A percentile compares a stretch with the other conserved stretches of the same genome.
These are phyloP conservation scores for Brassica hybrid DNA, from an alignment of 441 rosid genomes.

Conservation along the genomic window DNA sequence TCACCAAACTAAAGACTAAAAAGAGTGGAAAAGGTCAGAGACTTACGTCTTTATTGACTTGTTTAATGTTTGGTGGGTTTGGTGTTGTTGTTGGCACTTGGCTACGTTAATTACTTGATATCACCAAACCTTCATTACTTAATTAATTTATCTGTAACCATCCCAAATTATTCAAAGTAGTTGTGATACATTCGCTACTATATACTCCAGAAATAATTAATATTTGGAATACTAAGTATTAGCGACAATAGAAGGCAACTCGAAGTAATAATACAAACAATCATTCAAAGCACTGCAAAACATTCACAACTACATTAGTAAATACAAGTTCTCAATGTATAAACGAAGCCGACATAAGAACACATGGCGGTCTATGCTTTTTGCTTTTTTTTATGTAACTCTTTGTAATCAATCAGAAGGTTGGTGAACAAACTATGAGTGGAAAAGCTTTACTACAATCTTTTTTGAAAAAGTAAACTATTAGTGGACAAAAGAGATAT, in stretches of 20 bases:
- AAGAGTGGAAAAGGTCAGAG: constrained; percentile 39
- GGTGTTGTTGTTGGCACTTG: constrained; percentile 46
- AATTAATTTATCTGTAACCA: constrained; percentile 13
- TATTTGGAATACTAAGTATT: not conserved
- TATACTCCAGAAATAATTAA: constrained; percentile 7
- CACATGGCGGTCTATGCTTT: constrained; percentile 6
- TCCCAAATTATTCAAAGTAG: constrained; percentile 3
- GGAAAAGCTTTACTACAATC: constrained; percentile 21
- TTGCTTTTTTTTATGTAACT: no score
- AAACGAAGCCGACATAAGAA: constrained; percentile 13
- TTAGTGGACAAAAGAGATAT: constrained; percentile 14
- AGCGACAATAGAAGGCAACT: not conserved
- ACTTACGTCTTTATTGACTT: constrained; percentile 39
- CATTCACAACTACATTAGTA: not conserved
- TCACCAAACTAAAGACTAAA: constrained; percentile 44
- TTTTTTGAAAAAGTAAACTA: not conserved
- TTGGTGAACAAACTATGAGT: constrained; percentile 37
- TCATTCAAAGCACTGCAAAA: not conserved
- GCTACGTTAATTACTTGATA: constrained; percentile 38
- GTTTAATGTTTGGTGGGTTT: constrained; percentile 44
- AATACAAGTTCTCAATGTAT: not conserved
- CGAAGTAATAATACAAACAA: not conserved
- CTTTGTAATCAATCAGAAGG: constrained; percentile 28
- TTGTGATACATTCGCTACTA: not conserved
- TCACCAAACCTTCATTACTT: constrained; percentile 40